Evolutionary conservation across 495 filamentous ascomycete species (phyloP).

Genomic region (Aspergillus conjunctus): DNA sequence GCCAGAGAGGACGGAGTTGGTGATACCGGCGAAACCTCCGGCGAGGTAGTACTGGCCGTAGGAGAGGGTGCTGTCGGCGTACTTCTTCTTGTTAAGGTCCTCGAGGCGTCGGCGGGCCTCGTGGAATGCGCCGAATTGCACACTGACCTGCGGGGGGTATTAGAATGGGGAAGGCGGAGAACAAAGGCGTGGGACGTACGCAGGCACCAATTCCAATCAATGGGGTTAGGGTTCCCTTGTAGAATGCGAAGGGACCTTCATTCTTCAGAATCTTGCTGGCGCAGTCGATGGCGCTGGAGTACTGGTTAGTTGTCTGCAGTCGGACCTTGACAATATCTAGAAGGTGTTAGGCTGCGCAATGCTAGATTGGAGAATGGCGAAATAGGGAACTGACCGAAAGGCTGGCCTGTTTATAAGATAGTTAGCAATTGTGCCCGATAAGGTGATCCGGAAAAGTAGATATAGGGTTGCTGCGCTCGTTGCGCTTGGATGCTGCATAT

Average conservation of each 20-base stretch:
- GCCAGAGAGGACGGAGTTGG: constrained; percentile 84
- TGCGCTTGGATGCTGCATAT: no score
- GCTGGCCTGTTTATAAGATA: constrained; percentile 67
- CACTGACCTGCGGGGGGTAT: constrained; percentile 62
- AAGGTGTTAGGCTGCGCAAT: constrained; percentile 22
- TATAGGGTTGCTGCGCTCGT: no score
- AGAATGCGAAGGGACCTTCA: constrained; percentile 91
- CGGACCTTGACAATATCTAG: constrained; percentile 97
- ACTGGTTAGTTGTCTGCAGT: constrained; percentile 82
- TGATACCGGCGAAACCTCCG: constrained; percentile 88
- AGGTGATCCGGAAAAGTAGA: no score
- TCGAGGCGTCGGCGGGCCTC: constrained; percentile 85
- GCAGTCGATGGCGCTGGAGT: constrained; percentile 76
- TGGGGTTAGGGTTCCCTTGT: constrained; percentile 97
- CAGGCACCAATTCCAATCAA: constrained; percentile 96
- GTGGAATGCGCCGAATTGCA: constrained; percentile 98
- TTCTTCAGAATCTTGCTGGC: constrained; percentile 81
- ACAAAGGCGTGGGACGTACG: constrained; percentile 48
- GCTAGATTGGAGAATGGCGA: neutral
- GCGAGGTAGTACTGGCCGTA: constrained; percentile 88
- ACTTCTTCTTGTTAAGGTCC: constrained; percentile 62
- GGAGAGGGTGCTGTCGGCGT: constrained; percentile 55
- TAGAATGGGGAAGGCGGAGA: neutral
- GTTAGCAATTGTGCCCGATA: constrained; percentile 29
- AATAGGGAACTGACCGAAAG: constrained; percentile 64